These are phyloP conservation scores for Cercospora citrullina DNA, from an alignment of 2,329 filamentous ascomycete species.

Conservation along the genomic window DNA sequence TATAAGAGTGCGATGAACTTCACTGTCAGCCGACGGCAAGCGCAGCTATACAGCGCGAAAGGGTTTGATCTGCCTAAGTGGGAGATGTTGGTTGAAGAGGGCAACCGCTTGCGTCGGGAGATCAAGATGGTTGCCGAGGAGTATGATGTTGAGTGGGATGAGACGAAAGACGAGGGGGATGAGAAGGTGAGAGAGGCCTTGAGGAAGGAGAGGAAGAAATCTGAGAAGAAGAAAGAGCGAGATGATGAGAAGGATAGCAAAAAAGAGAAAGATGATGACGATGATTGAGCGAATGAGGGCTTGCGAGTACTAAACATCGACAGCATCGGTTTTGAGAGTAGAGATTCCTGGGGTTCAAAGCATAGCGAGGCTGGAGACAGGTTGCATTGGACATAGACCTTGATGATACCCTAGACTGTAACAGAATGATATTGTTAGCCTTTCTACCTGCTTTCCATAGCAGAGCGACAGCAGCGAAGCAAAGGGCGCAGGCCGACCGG, in stretches of 20 bases:
- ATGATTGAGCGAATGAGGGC: neutral
- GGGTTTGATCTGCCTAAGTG: conserved; percentile 76
- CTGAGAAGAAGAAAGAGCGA: conserved; percentile 28
- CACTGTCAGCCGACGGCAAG: conserved; percentile 76
- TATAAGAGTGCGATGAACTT: conserved; percentile 86
- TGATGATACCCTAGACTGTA: conserved; percentile 12
- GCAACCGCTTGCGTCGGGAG: conserved; percentile 73
- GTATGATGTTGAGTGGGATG: conserved; percentile 78
- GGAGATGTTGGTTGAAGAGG: conserved; percentile 77
- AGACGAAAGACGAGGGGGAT: conserved; percentile 36
- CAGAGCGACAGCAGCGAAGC: too few relatives aligned
- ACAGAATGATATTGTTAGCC: conserved; percentile 1
- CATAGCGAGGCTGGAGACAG: conserved; percentile 5
- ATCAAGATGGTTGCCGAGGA: conserved; percentile 78
- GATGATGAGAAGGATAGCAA: conserved; percentile 62
- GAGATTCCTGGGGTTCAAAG: neutral
- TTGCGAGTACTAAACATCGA: neutral
- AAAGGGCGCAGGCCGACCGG: neutral
- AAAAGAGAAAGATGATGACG: conserved; percentile 51
- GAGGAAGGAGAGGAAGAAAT: conserved; percentile 58
- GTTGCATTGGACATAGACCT: neutral
- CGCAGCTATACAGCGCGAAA: conserved; percentile 69
- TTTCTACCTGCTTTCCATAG: neutral
- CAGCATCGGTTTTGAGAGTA: neutral
- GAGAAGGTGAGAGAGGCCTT: conserved; percentile 36